Base-by-base conservation (phyloP, 169 alveolate genomes). In the Cryptosporidium ryanae region DNA sequence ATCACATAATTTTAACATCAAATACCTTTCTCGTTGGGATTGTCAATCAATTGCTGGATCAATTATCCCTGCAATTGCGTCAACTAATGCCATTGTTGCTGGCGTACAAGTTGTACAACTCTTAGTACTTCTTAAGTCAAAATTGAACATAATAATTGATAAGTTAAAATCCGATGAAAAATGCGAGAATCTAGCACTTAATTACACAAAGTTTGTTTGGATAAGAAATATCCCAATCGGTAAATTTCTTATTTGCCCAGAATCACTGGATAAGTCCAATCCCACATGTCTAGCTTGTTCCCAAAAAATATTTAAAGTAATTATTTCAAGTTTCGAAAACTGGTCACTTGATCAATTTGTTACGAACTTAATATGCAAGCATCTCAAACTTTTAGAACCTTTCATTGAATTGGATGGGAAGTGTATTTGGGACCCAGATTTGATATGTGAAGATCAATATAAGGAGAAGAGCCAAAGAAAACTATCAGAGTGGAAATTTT, bases 41-140 rank as follows among this genome's bases (percentile, higher is more conserved):
- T 84, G 96, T 18, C 97, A 97, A 70, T 95, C 97, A 43, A 97
- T 97, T 23, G 98, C 99, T 10, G 99, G 99, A n/a, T 95, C 97
- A 65, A 97, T 97, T 49, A 94, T 96, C 3, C 99, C 99, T 0
- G 99, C 99, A 27, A 94, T 97, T 52, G 98, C 99, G 3, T 93
- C 97, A 34, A 96, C 99, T 2, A 97, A 97, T 93, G 97, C 98
- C 0, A 94, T 97, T 12, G 98, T 96, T 23, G 97, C 98, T 64
- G 96, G 98, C 0, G 82, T 95, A 4, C 97, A 97, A 92, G 97
- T 95, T 6, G 59, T 92, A 44, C 98, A 97, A 91, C 91, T 94
- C 29, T 65, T 93, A 34, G 93, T 93, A 1, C 63, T 92, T 25
- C 38, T 65, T 21, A 65, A 50, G 15, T 61, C 68, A 2, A 67